Conservation (phyloP, 73 alveolate genomes). For the Uronychia binucleata region DNA sequence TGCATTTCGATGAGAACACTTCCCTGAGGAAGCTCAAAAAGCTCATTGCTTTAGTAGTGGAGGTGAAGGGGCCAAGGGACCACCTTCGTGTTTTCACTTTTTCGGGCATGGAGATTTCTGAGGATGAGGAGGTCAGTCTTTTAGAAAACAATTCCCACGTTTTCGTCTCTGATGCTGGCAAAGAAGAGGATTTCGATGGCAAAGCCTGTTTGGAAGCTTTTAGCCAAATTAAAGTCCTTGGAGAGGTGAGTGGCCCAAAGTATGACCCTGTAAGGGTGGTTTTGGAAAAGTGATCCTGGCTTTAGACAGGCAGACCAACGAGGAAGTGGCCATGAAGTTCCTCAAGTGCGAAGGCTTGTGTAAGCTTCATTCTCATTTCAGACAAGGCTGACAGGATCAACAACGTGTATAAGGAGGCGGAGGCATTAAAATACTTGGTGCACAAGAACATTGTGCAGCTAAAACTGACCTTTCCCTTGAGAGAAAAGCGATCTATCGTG, state of each 20-base stretch:
- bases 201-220: constrained; percentile 47
- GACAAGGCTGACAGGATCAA: constrained; percentile 61
- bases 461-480: constrained; percentile 50
- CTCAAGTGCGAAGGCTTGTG: constrained; percentile 21
- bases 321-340: constrained; percentile 56
- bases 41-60: not conserved
- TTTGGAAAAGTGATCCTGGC: constrained; percentile 44
- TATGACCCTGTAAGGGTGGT: constrained; percentile 21
- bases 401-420: constrained; percentile 65
- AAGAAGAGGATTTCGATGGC: constrained; percentile 33
- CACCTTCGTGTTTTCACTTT: constrained; percentile 19
- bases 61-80: not conserved
- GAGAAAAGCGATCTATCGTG: constrained; percentile 39
- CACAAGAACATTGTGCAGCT: constrained; percentile 65
- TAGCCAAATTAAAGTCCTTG: constrained; percentile 20
- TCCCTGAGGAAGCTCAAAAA: not conserved
- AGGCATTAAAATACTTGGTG: constrained; percentile 43
- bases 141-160: constrained; percentile 35
- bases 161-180: constrained; percentile 27
- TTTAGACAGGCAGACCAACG: constrained; percentile 32
- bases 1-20: not conserved
- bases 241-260: constrained; percentile 16
- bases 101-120: constrained; percentile 38
- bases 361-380: not conserved
- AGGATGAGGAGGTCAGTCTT: constrained; percentile 37